phyloP scores from a whole-genome alignment of 2,329 filamentous ascomycete genomes.

The Hypoxylon sp. region DNA sequence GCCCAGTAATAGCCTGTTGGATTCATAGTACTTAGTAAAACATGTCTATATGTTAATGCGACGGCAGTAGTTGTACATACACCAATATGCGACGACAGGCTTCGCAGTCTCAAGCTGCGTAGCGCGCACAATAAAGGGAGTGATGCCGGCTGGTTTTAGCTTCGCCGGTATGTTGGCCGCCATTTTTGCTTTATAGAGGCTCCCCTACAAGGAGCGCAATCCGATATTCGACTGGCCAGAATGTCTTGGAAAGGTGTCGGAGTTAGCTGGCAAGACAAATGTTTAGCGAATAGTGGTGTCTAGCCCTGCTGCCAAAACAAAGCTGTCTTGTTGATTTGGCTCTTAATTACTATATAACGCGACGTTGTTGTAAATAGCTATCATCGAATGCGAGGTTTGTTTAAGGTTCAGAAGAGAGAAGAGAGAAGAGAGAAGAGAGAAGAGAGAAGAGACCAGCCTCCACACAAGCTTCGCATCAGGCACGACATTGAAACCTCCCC shows the following conservation, averaged over 20 bases:
- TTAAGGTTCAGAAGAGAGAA: background rate
- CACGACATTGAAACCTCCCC: conserved; percentile 35
- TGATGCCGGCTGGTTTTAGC: conserved; percentile 85
- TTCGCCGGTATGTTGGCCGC: conserved; percentile 77
- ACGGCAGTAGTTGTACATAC: conserved; percentile 67
- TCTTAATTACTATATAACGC: background rate
- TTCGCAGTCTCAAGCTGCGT: conserved; percentile 87
- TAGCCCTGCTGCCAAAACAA: conserved; percentile 3
- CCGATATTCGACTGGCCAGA: background rate
- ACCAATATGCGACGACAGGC: conserved; percentile 95
- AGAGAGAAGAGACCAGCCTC: conserved; percentile 13
- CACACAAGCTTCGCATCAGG: conserved; percentile 22
- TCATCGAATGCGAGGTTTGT: conserved; percentile 14
- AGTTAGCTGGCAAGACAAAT: background rate
- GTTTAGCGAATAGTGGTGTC: background rate
- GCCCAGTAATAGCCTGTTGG: conserved; percentile 87
- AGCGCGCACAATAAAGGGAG: conserved; percentile 86
- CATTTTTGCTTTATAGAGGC: conserved; percentile 68
- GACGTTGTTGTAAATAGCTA: background rate
- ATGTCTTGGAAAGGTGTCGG: background rate
- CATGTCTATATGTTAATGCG: background rate
- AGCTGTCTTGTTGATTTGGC: background rate
- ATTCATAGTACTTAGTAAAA: conserved; percentile 41
- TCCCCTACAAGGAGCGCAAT: background rate
- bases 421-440: background rate